Evolutionary conservation across 306 rosid species (phyloP).

Genomic region (Elaeagnus macrophylla): DNA sequence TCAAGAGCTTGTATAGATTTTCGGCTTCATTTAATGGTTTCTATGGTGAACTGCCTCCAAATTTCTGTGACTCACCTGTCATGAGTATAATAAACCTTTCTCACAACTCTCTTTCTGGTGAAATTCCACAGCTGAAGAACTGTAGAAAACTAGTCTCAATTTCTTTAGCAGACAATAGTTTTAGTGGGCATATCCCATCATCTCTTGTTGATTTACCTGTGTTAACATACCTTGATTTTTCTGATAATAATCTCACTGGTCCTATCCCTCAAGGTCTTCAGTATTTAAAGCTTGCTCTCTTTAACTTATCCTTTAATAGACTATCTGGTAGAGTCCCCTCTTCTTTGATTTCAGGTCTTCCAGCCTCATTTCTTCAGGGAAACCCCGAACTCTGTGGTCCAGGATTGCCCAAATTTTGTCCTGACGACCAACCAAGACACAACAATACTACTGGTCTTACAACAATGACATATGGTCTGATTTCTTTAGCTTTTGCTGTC

Average conservation of each 20-base stretch:
- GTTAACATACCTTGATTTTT: conserved; percentile 87
- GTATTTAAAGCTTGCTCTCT: conserved; percentile 91
- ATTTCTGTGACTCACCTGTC: conserved; percentile 89
- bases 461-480: conserved; percentile 49
- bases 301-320: conserved; percentile 80
- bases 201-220: conserved; percentile 83
- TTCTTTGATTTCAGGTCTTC: conserved; percentile 77
- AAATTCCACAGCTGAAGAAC: conserved; percentile 57
- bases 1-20: conserved; percentile 79
- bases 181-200: conserved; percentile 60
- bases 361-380: conserved; percentile 94
- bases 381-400: conserved; percentile 82
- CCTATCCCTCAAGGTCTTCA: conserved; percentile 79
- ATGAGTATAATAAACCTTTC: conserved; percentile 92
- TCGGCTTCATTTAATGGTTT: conserved; percentile 77
- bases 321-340: conserved; percentile 82
- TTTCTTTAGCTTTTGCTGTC: conserved; percentile 62
- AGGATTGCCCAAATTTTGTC: conserved; percentile 65
- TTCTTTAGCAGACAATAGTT: conserved; percentile 70
- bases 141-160: conserved; percentile 80
- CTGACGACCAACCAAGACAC: conserved; percentile 44
- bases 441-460: conserved; percentile 36
- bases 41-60: conserved; percentile 70
- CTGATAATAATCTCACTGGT: conserved; percentile 86
- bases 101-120: conserved; percentile 75